Percentiles rank a stretch among this genome's conserved stretches.
phyloP scores from a whole-genome alignment of 768 basidiomycete genomes.

The Pleurotus ostreatus region DNA sequence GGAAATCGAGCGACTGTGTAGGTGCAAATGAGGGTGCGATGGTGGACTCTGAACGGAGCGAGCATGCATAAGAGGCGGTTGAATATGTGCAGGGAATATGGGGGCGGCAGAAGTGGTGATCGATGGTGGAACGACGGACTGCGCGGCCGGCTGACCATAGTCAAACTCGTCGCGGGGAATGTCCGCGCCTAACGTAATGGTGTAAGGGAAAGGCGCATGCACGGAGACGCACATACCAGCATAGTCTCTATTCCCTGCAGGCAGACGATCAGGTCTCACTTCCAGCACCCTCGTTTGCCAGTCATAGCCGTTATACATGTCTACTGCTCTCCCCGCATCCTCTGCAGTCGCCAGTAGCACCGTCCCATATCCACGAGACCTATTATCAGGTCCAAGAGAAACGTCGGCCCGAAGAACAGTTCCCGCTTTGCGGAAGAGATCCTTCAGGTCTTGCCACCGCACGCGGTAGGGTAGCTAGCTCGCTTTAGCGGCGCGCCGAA shows the following conservation, averaged over 20 bases:
- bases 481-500: slow-evolving; percentile 6
- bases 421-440: slow-evolving; percentile 93
- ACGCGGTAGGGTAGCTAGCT: slow-evolving; percentile 89
- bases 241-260: slow-evolving; percentile 16
- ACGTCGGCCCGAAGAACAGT: slow-evolving; percentile 81
- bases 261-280: slow-evolving; percentile 84
- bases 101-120: background rate
- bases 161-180: background rate
- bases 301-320: slow-evolving; percentile 95
- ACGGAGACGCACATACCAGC: background rate
- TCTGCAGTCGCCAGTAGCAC: slow-evolving; percentile 93
- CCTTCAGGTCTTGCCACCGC: slow-evolving; percentile 99
- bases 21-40: background rate
- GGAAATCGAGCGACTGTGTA: background rate
- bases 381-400: slow-evolving; percentile 81
- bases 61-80: background rate
- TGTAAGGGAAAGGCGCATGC: background rate
- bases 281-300: slow-evolving; percentile 94
- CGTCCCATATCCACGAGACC: slow-evolving; percentile 91
- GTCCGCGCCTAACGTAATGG: background rate
- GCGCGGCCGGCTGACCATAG: background rate
- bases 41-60: background rate
- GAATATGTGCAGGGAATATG: background rate
- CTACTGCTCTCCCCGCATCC: slow-evolving; percentile 91
- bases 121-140: background rate